A percentile compares a stretch with the other conserved stretches of the same genome.
These are phyloP conservation scores for Xylogone sp. DNA, from an alignment of 2,329 filamentous ascomycete genomes.

Conservation along the genomic window DNA sequence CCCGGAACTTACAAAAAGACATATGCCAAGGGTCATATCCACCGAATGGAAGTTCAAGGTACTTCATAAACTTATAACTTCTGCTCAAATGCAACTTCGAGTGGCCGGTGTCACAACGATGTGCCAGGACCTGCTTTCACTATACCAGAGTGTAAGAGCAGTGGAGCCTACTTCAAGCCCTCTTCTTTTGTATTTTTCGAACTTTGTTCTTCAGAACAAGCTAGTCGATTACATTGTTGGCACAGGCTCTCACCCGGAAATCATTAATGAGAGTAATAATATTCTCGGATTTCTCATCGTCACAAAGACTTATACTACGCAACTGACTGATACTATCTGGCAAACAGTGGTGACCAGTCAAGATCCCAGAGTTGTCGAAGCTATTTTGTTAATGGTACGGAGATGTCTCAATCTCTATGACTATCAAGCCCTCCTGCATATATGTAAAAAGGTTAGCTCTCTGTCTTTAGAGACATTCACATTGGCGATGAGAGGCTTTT, in stretches of 20 bases:
- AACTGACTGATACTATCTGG: constrained; percentile 81
- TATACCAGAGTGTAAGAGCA: constrained; percentile 55
- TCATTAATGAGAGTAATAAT: constrained; percentile 77
- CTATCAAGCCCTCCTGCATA: constrained; percentile 51
- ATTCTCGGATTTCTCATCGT: constrained; percentile 85
- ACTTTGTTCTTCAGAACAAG: constrained; percentile 64
- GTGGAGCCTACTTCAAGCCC: constrained; percentile 36
- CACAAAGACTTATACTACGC: constrained; percentile 66
- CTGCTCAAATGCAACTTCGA: constrained; percentile 86
- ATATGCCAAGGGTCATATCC: constrained; percentile 47
- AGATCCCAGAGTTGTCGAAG: constrained; percentile 79
- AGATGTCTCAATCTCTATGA: constrained; percentile 46
- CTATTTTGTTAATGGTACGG: constrained; percentile 62
- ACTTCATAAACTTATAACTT: constrained; percentile 69
- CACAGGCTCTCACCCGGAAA: constrained; percentile 85
- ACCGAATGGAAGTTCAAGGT: constrained; percentile 68
- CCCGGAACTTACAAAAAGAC: constrained; percentile 32
- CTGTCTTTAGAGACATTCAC: constrained; percentile 63
- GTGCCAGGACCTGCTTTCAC: constrained; percentile 63
- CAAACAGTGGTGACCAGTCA: constrained; percentile 75
- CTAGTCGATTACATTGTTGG: constrained; percentile 86
- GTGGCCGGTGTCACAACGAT: constrained; percentile 74
- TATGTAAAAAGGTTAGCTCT: constrained; percentile 66
- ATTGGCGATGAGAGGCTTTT: constrained; percentile 56
- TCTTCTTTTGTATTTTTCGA: constrained; percentile 64